These are phyloP conservation scores for Asterophora parasitica DNA, from an alignment of 768 basidiomycete species.

Conservation along the genomic window DNA sequence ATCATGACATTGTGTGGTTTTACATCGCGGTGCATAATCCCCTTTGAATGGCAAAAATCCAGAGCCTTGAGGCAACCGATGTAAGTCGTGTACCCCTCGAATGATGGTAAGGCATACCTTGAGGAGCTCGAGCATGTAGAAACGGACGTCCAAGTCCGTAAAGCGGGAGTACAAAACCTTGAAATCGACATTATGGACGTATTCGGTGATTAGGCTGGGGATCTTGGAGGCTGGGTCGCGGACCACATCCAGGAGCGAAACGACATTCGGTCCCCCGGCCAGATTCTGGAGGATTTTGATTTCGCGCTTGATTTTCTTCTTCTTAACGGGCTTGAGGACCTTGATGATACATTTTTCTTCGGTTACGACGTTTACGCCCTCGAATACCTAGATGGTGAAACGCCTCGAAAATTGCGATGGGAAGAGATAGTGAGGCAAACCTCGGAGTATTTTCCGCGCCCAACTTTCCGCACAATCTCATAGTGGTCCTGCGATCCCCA, in stretches of 20 bases:
- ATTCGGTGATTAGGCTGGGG: slow-evolving; percentile 95
- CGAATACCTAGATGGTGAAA: slow-evolving; percentile 62
- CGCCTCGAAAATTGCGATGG: slow-evolving; percentile 10
- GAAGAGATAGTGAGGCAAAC: slow-evolving; percentile 33
- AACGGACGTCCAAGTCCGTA: slow-evolving; percentile 92
- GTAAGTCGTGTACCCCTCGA: slow-evolving; percentile 6
- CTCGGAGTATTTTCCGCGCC: slow-evolving; percentile 93
- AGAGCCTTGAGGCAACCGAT: slow-evolving; percentile 54
- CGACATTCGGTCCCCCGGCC: slow-evolving; percentile 92
- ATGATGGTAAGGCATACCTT: slow-evolving; percentile 48
- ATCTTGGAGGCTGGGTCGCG: slow-evolving; percentile 96
- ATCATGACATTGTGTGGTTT: slow-evolving; percentile 99
- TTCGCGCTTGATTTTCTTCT: slow-evolving; percentile 99
- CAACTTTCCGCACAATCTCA: slow-evolving; percentile 95
- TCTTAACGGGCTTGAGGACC: slow-evolving; percentile 98
- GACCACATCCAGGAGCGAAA: slow-evolving; percentile 91
- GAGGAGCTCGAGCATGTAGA: slow-evolving; percentile 93
- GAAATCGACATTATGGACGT: slow-evolving; percentile 97
- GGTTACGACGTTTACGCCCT: slow-evolving; percentile 86
- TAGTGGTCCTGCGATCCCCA: slow-evolving; percentile 98
- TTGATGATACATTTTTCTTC: slow-evolving; percentile 98
- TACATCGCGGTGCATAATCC: slow-evolving; percentile 98
- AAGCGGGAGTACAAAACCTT: slow-evolving; percentile 95
- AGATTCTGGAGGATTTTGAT: slow-evolving; percentile 98
- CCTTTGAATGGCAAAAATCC: slow-evolving; percentile 97